Evolutionary conservation across 192 early-diverging fungal species (phyloP).

Genomic region (Coemansia sp.): DNA sequence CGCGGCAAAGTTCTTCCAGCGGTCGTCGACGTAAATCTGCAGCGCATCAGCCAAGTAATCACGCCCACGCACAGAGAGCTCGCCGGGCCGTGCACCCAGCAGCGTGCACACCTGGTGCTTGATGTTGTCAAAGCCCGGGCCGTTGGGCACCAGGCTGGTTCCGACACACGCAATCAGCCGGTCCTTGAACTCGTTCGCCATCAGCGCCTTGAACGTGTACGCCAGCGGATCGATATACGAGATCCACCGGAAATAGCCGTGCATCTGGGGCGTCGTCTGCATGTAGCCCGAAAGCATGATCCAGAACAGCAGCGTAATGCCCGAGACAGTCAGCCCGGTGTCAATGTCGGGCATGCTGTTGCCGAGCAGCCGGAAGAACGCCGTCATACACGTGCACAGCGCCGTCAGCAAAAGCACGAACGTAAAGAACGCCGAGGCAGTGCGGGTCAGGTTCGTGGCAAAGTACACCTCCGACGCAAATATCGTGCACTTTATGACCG

Average conservation of each 20-base stretch:
- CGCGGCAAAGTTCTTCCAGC: constrained; percentile 62
- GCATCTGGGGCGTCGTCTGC: constrained; percentile 58
- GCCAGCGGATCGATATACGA: constrained; percentile 67
- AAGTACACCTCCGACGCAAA: constrained; percentile 62
- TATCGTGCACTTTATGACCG: constrained; percentile 50
- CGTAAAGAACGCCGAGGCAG: constrained; percentile 54
- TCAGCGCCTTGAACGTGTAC: constrained; percentile 63
- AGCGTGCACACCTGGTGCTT: constrained; percentile 63
- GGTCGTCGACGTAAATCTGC: constrained; percentile 57
- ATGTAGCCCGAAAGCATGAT: constrained; percentile 61
- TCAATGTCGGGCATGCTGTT: constrained; percentile 57
- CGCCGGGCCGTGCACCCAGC: constrained; percentile 58
- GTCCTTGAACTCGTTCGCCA: constrained; percentile 57
- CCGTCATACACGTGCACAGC: constrained; percentile 50
- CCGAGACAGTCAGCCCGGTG: constrained; percentile 58
- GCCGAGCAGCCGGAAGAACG: constrained; percentile 60
- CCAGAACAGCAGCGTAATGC: constrained; percentile 58
- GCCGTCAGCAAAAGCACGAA: constrained; percentile 58
- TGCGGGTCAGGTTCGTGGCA: constrained; percentile 54
- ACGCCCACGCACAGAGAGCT: constrained; percentile 57
- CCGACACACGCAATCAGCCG: constrained; percentile 31
- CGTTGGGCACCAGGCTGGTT: constrained; percentile 51
- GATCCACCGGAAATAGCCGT: constrained; percentile 61
- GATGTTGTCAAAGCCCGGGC: constrained; percentile 49
- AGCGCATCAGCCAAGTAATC: constrained; percentile 59